phyloP scores from a whole-genome alignment of 1,284 basidiomycete genomes.

The Mycena sp. region DNA sequence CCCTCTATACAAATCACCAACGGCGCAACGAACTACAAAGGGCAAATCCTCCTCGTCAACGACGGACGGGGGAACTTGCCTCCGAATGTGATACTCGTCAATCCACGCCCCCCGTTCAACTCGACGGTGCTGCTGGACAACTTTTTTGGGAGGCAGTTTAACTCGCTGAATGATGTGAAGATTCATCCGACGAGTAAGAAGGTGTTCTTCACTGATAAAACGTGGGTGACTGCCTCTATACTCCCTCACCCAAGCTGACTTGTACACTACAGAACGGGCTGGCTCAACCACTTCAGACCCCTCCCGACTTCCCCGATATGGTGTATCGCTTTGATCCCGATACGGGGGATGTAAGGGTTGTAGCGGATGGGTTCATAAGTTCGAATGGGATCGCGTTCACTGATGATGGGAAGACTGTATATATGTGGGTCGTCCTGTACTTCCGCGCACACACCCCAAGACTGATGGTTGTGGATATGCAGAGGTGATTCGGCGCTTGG shows the following conservation, averaged over 20 bases:
- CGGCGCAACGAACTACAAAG: constrained; percentile 74
- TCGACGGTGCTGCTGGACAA: constrained; percentile 73
- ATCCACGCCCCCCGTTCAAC: constrained; percentile 69
- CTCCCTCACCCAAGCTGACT: constrained; percentile 54
- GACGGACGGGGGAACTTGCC: constrained; percentile 73
- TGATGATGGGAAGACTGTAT: constrained; percentile 69
- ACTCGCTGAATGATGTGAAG: constrained; percentile 82
- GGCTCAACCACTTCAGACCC: constrained; percentile 69
- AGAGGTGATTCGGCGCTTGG: constrained; percentile 63
- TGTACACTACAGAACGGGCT: constrained; percentile 56
- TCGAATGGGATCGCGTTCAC: constrained; percentile 77
- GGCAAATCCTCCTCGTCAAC: constrained; percentile 69
- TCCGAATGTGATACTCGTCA: constrained; percentile 70
- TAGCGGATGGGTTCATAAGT: constrained; percentile 72
- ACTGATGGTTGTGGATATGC: constrained; percentile 1
- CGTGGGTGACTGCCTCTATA: constrained; percentile 48
- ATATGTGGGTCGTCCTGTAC: constrained; percentile 53
- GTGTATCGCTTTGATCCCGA: constrained; percentile 77
- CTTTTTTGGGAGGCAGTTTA: constrained; percentile 81
- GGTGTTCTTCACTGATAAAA: constrained; percentile 77
- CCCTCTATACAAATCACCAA: constrained; percentile 70
- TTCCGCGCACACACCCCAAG: not conserved
- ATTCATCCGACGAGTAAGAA: constrained; percentile 68
- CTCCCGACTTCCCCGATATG: constrained; percentile 69
- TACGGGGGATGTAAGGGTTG: constrained; percentile 70